phyloP scores from a whole-genome alignment of 2,329 filamentous ascomycete species.

The Fusarium concolor region DNA sequence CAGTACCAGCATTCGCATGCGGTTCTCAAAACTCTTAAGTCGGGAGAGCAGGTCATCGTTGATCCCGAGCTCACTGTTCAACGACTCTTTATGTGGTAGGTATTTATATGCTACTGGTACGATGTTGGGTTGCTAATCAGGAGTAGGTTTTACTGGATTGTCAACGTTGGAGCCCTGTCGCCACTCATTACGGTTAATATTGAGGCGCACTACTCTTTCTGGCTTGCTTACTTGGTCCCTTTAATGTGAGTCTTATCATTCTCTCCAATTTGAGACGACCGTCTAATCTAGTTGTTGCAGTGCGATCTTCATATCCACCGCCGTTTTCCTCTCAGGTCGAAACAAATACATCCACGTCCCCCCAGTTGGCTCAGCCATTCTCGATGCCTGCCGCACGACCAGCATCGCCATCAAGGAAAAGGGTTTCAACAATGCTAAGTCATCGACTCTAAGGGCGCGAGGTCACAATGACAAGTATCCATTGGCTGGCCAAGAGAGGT shows the following conservation, averaged over 20 bases:
- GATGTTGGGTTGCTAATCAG: rapidly evolving
- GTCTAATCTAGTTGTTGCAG: not conserved
- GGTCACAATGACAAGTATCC: not conserved
- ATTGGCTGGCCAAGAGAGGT: not conserved
- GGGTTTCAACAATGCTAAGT: not conserved
- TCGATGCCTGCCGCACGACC: not conserved
- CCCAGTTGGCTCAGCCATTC: slow-evolving; percentile 6
- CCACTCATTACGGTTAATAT: slow-evolving; percentile 8
- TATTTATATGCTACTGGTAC: rapidly evolving
- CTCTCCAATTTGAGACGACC: no score
- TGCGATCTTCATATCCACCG: not conserved
- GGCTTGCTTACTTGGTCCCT: not conserved
- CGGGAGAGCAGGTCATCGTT: not conserved
- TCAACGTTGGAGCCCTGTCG: slow-evolving; percentile 9
- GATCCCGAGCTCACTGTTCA: slow-evolving; percentile 7
- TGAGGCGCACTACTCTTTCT: slow-evolving; percentile 2
- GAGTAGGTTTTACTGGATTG: slow-evolving; percentile 6
- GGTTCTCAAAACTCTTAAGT: slow-evolving; percentile 11
- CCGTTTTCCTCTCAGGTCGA: not conserved
- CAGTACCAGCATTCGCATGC: slow-evolving; percentile 1
- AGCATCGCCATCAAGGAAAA: slow-evolving; percentile 8
- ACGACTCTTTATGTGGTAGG: slow-evolving; percentile 9
- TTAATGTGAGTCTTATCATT: not conserved
- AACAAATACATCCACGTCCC: slow-evolving; percentile 8
- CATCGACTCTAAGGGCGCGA: not conserved